Evolutionary conservation across 2,329 filamentous ascomycete genomes (phyloP), one percentile per base, ranked within the genome.

Genomic region (Alternaria atra): DNA sequence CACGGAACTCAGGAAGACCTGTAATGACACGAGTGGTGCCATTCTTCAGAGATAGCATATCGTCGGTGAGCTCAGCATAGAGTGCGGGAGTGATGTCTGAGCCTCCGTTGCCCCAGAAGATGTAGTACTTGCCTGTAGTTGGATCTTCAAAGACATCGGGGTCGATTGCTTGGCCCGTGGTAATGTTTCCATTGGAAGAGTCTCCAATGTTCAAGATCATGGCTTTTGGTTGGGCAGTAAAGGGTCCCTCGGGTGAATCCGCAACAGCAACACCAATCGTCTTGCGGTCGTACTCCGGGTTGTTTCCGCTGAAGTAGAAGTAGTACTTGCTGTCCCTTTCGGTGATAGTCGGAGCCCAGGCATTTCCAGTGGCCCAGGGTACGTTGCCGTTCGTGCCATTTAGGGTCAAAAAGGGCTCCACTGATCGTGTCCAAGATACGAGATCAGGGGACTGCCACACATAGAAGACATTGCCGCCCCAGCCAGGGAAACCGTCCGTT

Each of bases 261-360:
- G 70, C 72, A 25, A 72, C 58, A 15, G 71, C 72, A 3, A 69
- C 71, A n/a, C 72, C 72, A 9, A 73, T 73, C 1, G 72, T 73
- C 30, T 74, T 73, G 29, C 67, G 65, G 50, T 73, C 63, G 52
- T 69, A 72, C 10, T 62, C 61, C 2, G 69, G 65, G 34, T 73
- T 73, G 1, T 73, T 61, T 1, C 72, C 71, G 43, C 63, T 68
- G 60, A 73, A 73, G 68, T 74, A 73, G 58, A 73, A 73, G 57
- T 71, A 74, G 61, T 67, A 74, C 20, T 69, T 73, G 9, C 63
- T 54, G 5, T 61, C 32, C 10, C 66, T 63, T 27, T 68, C 65
- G 52, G 69, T 72, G 52, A 74, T 71, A 5, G 72, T 72, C 0
- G 71, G 71, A 2, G 72, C 72, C 72, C 71, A 73, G 4, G 71